Conservation (phyloP, 345 rosid species). For the Luvunga scandens region DNA sequence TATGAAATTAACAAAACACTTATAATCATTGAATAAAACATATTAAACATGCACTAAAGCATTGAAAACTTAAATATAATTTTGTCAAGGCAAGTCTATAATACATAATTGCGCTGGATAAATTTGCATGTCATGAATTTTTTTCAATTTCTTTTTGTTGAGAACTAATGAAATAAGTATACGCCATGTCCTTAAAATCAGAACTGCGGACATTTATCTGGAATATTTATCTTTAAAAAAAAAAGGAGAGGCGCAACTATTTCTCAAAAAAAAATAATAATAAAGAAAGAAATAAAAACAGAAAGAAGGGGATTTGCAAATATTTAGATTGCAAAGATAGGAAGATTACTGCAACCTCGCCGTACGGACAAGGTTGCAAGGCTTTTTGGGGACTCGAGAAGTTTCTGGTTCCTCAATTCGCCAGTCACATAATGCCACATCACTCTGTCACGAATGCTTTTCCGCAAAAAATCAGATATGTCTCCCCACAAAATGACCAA, state of each 20-base stretch:
- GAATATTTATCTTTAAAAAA: too few species aligned
- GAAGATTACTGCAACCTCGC: not conserved
- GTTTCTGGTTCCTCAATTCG: not conserved
- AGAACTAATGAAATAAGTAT: not conserved
- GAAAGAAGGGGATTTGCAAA: not conserved
- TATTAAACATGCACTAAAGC: too few species aligned
- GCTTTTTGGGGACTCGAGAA: not conserved
- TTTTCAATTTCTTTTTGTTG: too few species aligned
- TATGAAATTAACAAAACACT: too few species aligned
- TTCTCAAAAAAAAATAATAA: too few species aligned
- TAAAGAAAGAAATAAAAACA: too few species aligned
- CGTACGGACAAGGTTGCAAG: not conserved
- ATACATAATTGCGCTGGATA: not conserved
- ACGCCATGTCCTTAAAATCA: not conserved
- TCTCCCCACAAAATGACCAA: not conserved
- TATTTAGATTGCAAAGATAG: too few species aligned
- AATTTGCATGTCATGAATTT: not conserved
- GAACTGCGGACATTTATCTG: not conserved
- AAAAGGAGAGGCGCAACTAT: not conserved
- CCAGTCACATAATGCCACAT: constrained; percentile 11
- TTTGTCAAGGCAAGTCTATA: too few species aligned
- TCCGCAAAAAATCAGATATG: not conserved
- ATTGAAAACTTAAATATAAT: too few species aligned
- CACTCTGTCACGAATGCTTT: not conserved
- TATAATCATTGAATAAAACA: too few species aligned